Conservation (phyloP, 2,329 filamentous ascomycete genomes). For the Fusarium algeriense region DNA sequence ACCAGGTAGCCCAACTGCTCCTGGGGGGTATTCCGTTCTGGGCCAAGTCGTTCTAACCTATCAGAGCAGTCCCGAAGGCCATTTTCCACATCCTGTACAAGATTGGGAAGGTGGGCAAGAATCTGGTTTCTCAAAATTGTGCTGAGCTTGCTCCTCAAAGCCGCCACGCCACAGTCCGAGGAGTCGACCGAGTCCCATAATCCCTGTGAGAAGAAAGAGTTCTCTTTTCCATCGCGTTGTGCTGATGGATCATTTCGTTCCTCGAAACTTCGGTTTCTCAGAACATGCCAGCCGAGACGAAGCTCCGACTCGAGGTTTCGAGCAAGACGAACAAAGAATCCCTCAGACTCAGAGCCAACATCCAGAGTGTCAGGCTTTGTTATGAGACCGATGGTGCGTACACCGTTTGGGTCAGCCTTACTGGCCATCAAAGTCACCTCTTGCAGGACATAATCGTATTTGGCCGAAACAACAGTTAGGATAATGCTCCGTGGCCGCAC, state of each 20-base stretch:
- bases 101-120: slow-evolving; percentile 57
- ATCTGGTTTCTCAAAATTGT: slow-evolving; percentile 63
- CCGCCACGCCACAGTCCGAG: slow-evolving; percentile 59
- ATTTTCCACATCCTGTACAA: slow-evolving; percentile 38
- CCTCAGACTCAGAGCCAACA: slow-evolving; percentile 49
- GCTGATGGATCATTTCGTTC: slow-evolving; percentile 44
- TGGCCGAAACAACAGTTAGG: slow-evolving; percentile 68
- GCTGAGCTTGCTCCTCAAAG: slow-evolving; percentile 63
- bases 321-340: slow-evolving; percentile 60
- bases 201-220: slow-evolving; percentile 58
- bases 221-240: slow-evolving; percentile 57
- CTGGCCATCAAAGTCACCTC: slow-evolving; percentile 63
- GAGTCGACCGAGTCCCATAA: slow-evolving; percentile 54
- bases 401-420: slow-evolving; percentile 43
- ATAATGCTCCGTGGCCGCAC: slow-evolving; percentile 68
- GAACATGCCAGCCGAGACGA: slow-evolving; percentile 65
- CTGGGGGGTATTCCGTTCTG: slow-evolving; percentile 56
- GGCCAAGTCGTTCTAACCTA: slow-evolving; percentile 62
- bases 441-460: slow-evolving; percentile 70
- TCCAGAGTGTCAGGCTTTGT: slow-evolving; percentile 65
- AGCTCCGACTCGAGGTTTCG: slow-evolving; percentile 61
- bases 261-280: slow-evolving; percentile 49
- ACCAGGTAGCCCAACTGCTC: slow-evolving; percentile 63
- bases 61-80: slow-evolving; percentile 57
- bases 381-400: slow-evolving; percentile 67